phyloP scores from a whole-genome alignment of 352 stramenopile species.

The Phytophthora megakarya region DNA sequence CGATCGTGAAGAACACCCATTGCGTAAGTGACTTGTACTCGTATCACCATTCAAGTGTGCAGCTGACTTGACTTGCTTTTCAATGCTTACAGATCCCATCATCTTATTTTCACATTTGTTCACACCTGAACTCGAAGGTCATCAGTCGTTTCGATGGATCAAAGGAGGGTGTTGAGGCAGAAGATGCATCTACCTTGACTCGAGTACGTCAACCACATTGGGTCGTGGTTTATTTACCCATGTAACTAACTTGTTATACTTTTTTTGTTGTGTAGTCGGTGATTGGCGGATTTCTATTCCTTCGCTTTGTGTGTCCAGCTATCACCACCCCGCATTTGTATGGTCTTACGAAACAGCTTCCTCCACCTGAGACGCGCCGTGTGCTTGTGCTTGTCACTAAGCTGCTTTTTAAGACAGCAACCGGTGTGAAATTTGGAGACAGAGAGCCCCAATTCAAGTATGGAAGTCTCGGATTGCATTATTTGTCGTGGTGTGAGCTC shows the following conservation, averaged over 20 bases:
- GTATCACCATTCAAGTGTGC: background rate
- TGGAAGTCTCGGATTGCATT: background rate
- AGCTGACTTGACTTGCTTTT: constrained; percentile 1
- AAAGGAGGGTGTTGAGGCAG: constrained; percentile 57
- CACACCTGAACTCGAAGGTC: constrained; percentile 72
- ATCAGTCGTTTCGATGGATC: constrained; percentile 73
- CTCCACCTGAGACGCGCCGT: constrained; percentile 68
- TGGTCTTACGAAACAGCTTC: constrained; percentile 75
- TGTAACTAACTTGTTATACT: too few relatives aligned
- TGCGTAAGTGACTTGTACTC: constrained; percentile 25
- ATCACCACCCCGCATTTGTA: constrained; percentile 89
- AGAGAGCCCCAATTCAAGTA: constrained; percentile 84
- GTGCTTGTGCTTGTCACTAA: constrained; percentile 90
- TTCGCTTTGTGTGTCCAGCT: constrained; percentile 88
- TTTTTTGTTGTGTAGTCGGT: constrained; percentile 53
- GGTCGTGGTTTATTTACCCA: too few relatives aligned
- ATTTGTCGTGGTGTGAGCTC: background rate
- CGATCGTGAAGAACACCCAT: constrained; percentile 69
- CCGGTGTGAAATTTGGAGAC: constrained; percentile 85
- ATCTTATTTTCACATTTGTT: constrained; percentile 82
- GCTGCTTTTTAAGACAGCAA: constrained; percentile 89
- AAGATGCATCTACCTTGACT: constrained; percentile 63
- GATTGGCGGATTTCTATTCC: constrained; percentile 88
- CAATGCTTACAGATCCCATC: constrained; percentile 53
- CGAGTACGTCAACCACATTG: too few relatives aligned